Conservation (phyloP, 345 rosid genomes). For the Lepidium africanum region DNA sequence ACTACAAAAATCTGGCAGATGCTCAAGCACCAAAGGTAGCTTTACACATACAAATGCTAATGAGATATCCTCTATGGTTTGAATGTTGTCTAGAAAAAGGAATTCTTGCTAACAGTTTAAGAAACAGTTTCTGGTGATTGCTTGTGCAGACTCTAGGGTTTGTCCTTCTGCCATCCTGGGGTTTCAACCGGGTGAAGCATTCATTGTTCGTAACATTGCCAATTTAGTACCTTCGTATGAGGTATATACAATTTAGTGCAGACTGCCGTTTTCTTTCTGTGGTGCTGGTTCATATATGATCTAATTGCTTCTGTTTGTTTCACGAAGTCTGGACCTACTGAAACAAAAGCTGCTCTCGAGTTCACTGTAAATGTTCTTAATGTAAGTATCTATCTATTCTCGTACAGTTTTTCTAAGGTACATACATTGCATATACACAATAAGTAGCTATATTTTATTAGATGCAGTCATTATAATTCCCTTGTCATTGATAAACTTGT, state of each 20-base stretch:
- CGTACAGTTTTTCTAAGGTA: not conserved
- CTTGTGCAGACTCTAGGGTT: constrained; percentile 97
- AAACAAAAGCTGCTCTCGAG: constrained; percentile 92
- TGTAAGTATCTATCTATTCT: constrained; percentile 39
- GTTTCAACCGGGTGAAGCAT: constrained; percentile 97
- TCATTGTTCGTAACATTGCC: constrained; percentile 82
- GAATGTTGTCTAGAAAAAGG: not conserved
- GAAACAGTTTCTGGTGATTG: constrained; percentile 88
- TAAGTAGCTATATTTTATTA: constrained; percentile 22
- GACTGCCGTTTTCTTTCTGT: not conserved
- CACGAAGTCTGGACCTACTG: constrained; percentile 75
- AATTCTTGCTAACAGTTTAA: constrained; percentile 21
- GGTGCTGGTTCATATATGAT: constrained; percentile 6
- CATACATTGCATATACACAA: not conserved
- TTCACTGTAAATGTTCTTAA: constrained; percentile 78
- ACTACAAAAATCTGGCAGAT: constrained; percentile 54
- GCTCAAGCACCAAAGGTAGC: constrained; percentile 83
- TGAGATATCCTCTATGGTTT: not conserved
- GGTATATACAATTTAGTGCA: constrained; percentile 33
- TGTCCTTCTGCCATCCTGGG: constrained; percentile 87
- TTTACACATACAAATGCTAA: not conserved
- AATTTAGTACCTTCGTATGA: constrained; percentile 81
- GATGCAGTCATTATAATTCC: constrained; percentile 53
- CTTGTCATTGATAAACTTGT: constrained; percentile 43
- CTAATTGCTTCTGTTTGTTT: constrained; percentile 9